Conservation (phyloP, 257 asterid species). For the Jacaranda copaia region DNA sequence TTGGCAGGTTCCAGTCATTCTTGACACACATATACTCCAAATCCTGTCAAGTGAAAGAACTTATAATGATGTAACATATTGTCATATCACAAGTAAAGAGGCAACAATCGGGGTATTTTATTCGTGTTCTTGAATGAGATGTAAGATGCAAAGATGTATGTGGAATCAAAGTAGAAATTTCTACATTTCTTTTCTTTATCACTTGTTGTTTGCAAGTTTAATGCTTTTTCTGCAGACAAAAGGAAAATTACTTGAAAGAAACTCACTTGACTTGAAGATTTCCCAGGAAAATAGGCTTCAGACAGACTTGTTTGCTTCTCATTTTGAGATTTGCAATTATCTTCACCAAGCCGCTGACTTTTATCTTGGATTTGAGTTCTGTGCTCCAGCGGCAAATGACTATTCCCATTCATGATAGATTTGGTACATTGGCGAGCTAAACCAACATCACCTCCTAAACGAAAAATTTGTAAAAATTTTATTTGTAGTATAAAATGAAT, state of each 20-base stretch:
- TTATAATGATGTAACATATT: not conserved
- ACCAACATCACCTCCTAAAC: constrained; percentile 43
- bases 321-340: not conserved
- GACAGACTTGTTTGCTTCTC: constrained; percentile 25
- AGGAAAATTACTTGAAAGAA: constrained; percentile 20
- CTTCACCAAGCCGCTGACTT: constrained; percentile 8
- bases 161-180: too few species aligned
- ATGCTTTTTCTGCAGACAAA: too few species aligned
- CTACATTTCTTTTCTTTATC: too few species aligned
- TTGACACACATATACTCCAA: constrained; percentile 46
- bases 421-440: constrained; percentile 43
- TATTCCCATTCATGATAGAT: constrained; percentile 35
- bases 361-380: constrained; percentile 27
- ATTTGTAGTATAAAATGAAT: not conserved
- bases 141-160: too few species aligned
- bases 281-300: constrained; percentile 41
- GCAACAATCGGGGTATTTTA: not conserved
- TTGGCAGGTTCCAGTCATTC: constrained; percentile 54
- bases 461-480: not conserved
- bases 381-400: constrained; percentile 14
- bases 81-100: not conserved
- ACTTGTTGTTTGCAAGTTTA: too few species aligned
- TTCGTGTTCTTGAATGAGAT: too few species aligned
- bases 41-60: constrained; percentile 41
- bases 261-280: constrained; percentile 51